Percentiles rank a stretch among this genome's conserved stretches.
phyloP scores from a whole-genome alignment of 2,329 filamentous ascomycete species.

The Penicillium nordicum region DNA sequence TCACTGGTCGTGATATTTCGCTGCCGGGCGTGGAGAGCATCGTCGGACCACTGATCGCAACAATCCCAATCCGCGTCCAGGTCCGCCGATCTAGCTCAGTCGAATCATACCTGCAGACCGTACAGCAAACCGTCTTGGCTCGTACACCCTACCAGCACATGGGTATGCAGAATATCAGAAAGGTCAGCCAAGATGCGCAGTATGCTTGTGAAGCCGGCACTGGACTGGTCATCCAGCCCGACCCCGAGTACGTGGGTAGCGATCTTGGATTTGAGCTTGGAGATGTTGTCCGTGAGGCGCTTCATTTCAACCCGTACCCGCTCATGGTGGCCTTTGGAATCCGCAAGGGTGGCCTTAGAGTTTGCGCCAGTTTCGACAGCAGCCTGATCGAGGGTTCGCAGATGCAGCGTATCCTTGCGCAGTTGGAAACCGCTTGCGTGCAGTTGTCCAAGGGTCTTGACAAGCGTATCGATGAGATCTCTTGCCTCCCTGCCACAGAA shows the following conservation, averaged over 20 bases:
- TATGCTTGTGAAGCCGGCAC: constrained; percentile 36
- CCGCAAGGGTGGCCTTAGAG: constrained; percentile 41
- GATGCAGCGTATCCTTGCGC: constrained; percentile 39
- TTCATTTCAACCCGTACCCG: constrained; percentile 49
- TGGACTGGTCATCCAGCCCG: constrained; percentile 41
- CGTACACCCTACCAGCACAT: constrained; percentile 49
- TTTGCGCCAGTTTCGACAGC: constrained; percentile 46
- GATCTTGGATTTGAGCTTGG: constrained; percentile 38
- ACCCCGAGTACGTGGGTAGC: constrained; percentile 35
- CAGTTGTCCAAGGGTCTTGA: constrained; percentile 28
- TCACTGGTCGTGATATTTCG: constrained; percentile 48
- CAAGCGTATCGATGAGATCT: constrained; percentile 33
- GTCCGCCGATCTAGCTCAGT: constrained; percentile 29
- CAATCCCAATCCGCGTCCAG: constrained; percentile 47
- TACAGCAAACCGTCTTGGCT: constrained; percentile 33
- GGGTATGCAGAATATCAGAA: constrained; percentile 50
- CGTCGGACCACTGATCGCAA: constrained; percentile 49
- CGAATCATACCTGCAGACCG: constrained; percentile 27
- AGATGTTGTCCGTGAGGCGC: constrained; percentile 36
- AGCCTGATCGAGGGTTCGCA: constrained; percentile 34
- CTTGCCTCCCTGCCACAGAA: constrained; percentile 37
- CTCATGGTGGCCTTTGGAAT: constrained; percentile 50
- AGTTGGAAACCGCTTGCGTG: constrained; percentile 33
- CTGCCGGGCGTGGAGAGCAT: constrained; percentile 48
- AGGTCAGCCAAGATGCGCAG: constrained; percentile 39